Evolutionary conservation across 129 eudicot species (phyloP), one percentile per base, ranked within the genome.

Genomic region (Pseudognaphalium luteoalbum): DNA sequence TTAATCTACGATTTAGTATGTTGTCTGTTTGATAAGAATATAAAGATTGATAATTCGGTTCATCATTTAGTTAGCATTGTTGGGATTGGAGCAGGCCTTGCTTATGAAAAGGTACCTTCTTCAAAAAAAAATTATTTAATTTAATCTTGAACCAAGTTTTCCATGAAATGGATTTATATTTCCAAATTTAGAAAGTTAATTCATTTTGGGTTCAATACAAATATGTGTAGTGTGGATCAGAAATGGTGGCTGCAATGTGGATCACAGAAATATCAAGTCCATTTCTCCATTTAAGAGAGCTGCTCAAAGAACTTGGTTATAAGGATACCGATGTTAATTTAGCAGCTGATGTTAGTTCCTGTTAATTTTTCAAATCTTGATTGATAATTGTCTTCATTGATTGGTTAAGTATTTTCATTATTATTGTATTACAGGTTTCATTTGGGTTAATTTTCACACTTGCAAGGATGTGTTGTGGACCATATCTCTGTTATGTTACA

Each of bases 201-300:
- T 12, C 10, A 35, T 60, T 66, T 22, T 44, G 12, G 28, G 28
- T 25, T 25, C 28, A 25, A 25, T 44, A 12, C 10, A 39, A 67
- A 29, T 56, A 16, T 71, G 44, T 42, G 85, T 73, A 94, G 99
- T 89, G 97, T 81, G 97, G 97, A 73, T 87, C 99, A 78, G 97
- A 94, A 81, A 87, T 91, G 99, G 94, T 86, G 71, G 96, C 96
- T 32, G 78, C 97, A 62, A 59, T 94, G 79, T 89, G 86, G 82
- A 81, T 94, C 73, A 94, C 97, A 77, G 99, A 94, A 73, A 80
- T 89, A 11, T 94, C 99, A 3, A 91, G 96, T 77, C 99, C 99
- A 86, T 87, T 91, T 72, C 87, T 94, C 7, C 99, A 94, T 82
- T 68, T 81, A 54, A 91, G 99, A 84, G 96, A 87, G 87, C 81